Base-by-base conservation (phyloP, 257 asterid genomes). In the Rubia yunnanensis region DNA sequence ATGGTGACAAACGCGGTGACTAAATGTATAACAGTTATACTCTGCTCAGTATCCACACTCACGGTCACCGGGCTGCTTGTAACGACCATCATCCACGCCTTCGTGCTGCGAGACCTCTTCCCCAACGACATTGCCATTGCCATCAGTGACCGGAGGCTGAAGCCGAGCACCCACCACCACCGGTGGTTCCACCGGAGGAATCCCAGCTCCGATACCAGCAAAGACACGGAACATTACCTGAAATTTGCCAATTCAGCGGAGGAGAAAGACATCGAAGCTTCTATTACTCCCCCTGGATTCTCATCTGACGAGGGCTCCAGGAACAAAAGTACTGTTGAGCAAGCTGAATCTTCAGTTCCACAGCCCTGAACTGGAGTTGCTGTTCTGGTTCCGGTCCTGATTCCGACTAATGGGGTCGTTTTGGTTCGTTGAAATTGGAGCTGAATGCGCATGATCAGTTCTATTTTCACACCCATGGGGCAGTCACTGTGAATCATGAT, bases 61-160 rank as follows among this genome's bases (percentile, higher is more conserved):
- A 77, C 83, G 10, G 96, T 88, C 15, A 59, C 79, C 3, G 80
- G 69, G 13, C 30, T 88, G 77, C 85, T 91, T 0, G 81, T 91
- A 64, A 79, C 79, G 0, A 91, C 96, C 1, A 74, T 88, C 23
- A 63, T 91, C 72, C 94, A 83, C 27, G 96, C 88, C 3, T 81
- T 88, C 31, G 82, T 91, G n/a, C 85, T 79, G 5, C 34, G 78
- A 0, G 87, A 91, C 70, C 82, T 91, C n/a, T 86, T 91, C 35
- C 98, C 98, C 0, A 91, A 91, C 52, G 96, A 86, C 74, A 80
- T 82, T 9, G 83, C 95, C 27, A 86, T 91, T 73, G 98, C 98
- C 2, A 86, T 91, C 4, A 79, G 85, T 30, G 78, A 83, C 20
- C 71, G 81, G 62, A 74, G 53, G 36, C 85, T 82, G 3, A 86